Evolutionary conservation across 495 filamentous ascomycete species (phyloP).

Genomic region (Neurospora sp.): DNA sequence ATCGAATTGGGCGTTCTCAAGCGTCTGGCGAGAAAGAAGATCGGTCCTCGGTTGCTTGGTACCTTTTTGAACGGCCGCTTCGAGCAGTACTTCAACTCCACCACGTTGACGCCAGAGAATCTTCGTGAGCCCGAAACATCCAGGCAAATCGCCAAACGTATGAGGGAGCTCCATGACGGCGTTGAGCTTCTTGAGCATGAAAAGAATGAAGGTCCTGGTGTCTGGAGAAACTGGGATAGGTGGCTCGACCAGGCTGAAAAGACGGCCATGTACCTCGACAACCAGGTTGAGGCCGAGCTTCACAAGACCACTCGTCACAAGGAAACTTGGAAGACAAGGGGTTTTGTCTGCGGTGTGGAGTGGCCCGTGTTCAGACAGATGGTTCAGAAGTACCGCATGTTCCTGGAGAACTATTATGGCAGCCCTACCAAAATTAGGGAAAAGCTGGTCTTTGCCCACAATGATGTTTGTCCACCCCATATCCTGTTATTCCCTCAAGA

Average conservation of each 20-base stretch:
- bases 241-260: slow-evolving; percentile 77
- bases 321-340: slow-evolving; percentile 54
- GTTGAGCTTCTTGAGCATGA: slow-evolving; percentile 77
- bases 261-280: slow-evolving; percentile 67
- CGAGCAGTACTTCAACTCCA: slow-evolving; percentile 82
- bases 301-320: slow-evolving; percentile 15
- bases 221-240: slow-evolving; percentile 91
- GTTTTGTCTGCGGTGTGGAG: slow-evolving; percentile 72
- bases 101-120: slow-evolving; percentile 64
- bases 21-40: slow-evolving; percentile 79
- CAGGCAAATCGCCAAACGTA: slow-evolving; percentile 93
- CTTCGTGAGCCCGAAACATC: slow-evolving; percentile 74
- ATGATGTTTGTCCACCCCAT: slow-evolving; percentile 59
- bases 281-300: slow-evolving; percentile 37
- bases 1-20: slow-evolving; percentile 80
- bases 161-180: slow-evolving; percentile 92
- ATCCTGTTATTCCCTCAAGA: background rate
- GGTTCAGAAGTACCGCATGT: slow-evolving; percentile 68
- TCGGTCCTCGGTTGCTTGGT: slow-evolving; percentile 85
- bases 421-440: slow-evolving; percentile 54
- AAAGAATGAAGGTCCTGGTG: slow-evolving; percentile 63
- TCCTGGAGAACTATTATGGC: slow-evolving; percentile 63
- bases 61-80: slow-evolving; percentile 96
- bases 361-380: slow-evolving; percentile 70
- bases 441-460: slow-evolving; percentile 86